Evolutionary conservation across 768 basidiomycete species (phyloP).

Genomic region (Sutorius australiensis): DNA sequence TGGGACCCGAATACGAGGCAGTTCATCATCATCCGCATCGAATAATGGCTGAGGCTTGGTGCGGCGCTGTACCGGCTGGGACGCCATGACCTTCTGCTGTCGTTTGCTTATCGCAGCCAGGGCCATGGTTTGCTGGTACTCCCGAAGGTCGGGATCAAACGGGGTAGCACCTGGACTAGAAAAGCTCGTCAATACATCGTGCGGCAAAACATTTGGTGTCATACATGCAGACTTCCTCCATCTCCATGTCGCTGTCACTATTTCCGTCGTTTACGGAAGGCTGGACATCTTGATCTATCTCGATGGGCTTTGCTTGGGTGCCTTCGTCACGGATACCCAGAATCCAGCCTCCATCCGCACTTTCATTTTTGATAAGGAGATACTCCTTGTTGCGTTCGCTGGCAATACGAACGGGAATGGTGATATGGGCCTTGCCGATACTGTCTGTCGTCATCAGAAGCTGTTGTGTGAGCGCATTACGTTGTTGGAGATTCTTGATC

Average conservation of each 20-base stretch:
- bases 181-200: constrained; percentile 11
- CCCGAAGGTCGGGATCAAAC: constrained; percentile 60
- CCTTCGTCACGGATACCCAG: constrained; percentile 88
- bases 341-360: constrained; percentile 87
- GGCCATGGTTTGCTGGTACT: constrained; percentile 59
- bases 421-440: constrained; percentile 85
- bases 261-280: constrained; percentile 34
- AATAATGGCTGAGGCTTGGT: constrained; percentile 47
- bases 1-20: constrained; percentile 16
- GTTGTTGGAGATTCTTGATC: constrained; percentile 83
- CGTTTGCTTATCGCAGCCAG: constrained; percentile 55
- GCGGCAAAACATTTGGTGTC: constrained; percentile 17
- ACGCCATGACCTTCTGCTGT: constrained; percentile 31
- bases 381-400: constrained; percentile 95
- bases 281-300: constrained; percentile 65
- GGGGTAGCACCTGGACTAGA: constrained; percentile 30
- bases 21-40: constrained; percentile 44
- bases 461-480: constrained; percentile 91
- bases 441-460: constrained; percentile 88
- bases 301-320: constrained; percentile 79
- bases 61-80: constrained; percentile 34
- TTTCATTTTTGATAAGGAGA: constrained; percentile 90
- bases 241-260: constrained; percentile 59
- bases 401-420: constrained; percentile 91
- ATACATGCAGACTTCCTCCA: constrained; percentile 80